Evolutionary conservation across 306 rosid species (phyloP), one percentile per base, ranked within the genome.

Genomic region (Castanea sativa): DNA sequence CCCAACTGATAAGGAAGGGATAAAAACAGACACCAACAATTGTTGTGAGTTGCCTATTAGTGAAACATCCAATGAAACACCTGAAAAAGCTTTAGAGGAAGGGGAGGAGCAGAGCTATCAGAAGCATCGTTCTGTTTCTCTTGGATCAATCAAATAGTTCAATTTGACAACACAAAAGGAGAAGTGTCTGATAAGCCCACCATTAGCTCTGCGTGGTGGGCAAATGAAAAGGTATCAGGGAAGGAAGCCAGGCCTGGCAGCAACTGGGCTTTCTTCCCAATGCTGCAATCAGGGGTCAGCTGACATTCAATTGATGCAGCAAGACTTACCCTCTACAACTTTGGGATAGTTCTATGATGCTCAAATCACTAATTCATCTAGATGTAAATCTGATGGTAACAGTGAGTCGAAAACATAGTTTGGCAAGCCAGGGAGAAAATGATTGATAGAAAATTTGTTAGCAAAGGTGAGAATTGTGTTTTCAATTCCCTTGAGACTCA

Each of bases 181-280:
- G 96, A 89, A 71, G 86, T 65, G 60, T 81, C 89, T 21, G 81
- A 69, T 60, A 83, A 90, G 71, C 59, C 92, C 15, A 43, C 85
- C 72, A 83, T 84, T 55, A 89, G 92, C 82, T 68, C 96, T 3
- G 91, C 86, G 33, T 94, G 98, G 98, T 92, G 98, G 98, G 81
- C 86, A 71, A 89, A 89, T 83, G 89, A 83, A 80, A 89, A 84
- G 76, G 86, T 72, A 43, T 85, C 78, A 49, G 88, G 82, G 30
- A 87, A 82, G 87, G 92, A 92, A 79, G 80, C 86, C 68, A 89
- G 87, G 84, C 80, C 93, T 55, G 86, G 86, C 29, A 89, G 84
- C 73, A 86, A 90, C 78, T 93, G 92, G 94, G 86, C 90, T 61
- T 91, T 93, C 89, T 93, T 91, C 86, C 98, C 97, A 70, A 86